A percentile compares a stretch with the other conserved stretches of the same genome.
These are phyloP conservation scores for Beauveria scarabaeidicola DNA, from an alignment of 2,329 filamentous ascomycete species.

Conservation along the genomic window DNA sequence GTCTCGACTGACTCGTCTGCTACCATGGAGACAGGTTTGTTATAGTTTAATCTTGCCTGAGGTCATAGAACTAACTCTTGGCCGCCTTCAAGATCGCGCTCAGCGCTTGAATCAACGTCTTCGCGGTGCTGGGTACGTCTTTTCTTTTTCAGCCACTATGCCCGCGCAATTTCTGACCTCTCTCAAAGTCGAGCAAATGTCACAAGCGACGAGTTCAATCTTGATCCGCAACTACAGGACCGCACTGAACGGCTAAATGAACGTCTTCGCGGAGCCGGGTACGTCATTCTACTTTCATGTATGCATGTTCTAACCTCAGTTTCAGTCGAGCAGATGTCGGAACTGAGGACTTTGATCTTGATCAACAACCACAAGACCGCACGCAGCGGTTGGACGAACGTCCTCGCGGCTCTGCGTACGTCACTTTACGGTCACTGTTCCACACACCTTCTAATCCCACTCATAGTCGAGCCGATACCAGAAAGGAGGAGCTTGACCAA, in stretches of 20 bases:
- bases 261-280: slow-evolving; percentile 58
- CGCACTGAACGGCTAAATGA: slow-evolving; percentile 43
- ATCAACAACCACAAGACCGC: background rate
- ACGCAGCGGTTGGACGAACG: slow-evolving; percentile 49
- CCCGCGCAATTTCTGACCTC: slow-evolving; percentile 11
- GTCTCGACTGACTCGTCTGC: background rate
- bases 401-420: slow-evolving; percentile 56
- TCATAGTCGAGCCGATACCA: slow-evolving; percentile 45
- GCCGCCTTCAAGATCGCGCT: background rate
- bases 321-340: no score
- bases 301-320: no score
- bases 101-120: slow-evolving; percentile 55
- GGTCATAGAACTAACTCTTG: background rate
- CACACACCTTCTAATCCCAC: slow-evolving; percentile 11
- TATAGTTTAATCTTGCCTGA: background rate
- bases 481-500: slow-evolving; percentile 19
- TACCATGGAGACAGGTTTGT: slow-evolving; percentile 4
- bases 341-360: background rate
- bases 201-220: slow-evolving; percentile 47
- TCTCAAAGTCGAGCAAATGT: slow-evolving; percentile 43
- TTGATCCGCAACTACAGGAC: slow-evolving; percentile 23
- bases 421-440: slow-evolving; percentile 3
- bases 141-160: background rate
- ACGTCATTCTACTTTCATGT: slow-evolving; percentile 20
- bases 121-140: slow-evolving; percentile 52